phyloP scores from a whole-genome alignment of 2,329 filamentous ascomycete genomes.

The Neonectria faginata region DNA sequence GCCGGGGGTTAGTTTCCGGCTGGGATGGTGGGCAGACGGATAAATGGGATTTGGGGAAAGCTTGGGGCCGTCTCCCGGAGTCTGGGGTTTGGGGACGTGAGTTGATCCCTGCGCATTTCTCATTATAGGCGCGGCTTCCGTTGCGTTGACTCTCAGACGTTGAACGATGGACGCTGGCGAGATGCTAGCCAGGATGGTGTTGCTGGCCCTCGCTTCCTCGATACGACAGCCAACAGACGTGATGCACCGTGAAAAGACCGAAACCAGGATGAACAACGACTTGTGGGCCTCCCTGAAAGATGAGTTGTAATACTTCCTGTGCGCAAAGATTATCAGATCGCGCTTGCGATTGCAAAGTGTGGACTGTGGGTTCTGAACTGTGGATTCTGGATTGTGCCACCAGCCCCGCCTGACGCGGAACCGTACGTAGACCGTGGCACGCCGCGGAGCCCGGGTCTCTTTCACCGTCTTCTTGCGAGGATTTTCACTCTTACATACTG shows the following conservation, averaged over 20 bases:
- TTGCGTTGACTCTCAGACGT: conserved; percentile 16
- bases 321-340: conserved; percentile 7
- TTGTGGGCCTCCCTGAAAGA: not conserved
- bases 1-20: conserved; percentile 13
- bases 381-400: not conserved
- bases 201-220: not conserved
- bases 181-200: not conserved
- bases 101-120: conserved; percentile 21
- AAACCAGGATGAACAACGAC: conserved; percentile 11
- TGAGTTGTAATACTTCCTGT: not conserved
- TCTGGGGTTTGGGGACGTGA: conserved; percentile 29
- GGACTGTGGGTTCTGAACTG: not conserved
- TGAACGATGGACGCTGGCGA: not conserved
- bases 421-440: not conserved
- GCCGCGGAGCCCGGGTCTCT: not conserved
- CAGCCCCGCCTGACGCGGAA: not conserved
- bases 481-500: not conserved
- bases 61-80: conserved; percentile 14
- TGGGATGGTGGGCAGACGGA: conserved; percentile 24
- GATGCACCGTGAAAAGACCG: conserved; percentile 16
- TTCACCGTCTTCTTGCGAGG: conserved; percentile 11
- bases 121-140: conserved; percentile 26
- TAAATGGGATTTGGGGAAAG: conserved; percentile 24
- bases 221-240: not conserved
- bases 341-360: not conserved